These are phyloP conservation scores for Leishmania lainsoni DNA, from an alignment of 208 protist genomes.

Conservation along the genomic window DNA sequence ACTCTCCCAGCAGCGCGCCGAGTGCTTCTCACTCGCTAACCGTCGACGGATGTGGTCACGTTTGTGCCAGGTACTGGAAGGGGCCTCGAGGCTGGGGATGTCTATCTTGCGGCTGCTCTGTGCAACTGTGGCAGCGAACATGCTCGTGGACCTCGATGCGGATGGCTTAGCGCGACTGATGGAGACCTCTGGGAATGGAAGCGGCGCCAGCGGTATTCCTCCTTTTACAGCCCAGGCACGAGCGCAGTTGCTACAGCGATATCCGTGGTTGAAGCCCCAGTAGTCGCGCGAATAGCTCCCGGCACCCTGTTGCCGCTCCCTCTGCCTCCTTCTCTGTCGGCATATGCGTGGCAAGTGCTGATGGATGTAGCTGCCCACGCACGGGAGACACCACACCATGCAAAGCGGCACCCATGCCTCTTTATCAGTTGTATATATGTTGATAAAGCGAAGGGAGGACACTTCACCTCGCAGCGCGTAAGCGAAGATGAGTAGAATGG, in stretches of 20 bases:
- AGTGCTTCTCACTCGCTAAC: slow-evolving; percentile 17
- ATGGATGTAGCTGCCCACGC: not conserved
- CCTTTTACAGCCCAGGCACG: slow-evolving; percentile 49
- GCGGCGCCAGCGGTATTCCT: slow-evolving; percentile 12
- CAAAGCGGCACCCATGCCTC: not conserved
- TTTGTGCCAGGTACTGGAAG: slow-evolving; percentile 55
- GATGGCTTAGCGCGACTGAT: slow-evolving; percentile 38
- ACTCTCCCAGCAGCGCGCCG: slow-evolving; percentile 1
- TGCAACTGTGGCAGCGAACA: slow-evolving; percentile 55
- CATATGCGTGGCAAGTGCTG: not conserved
- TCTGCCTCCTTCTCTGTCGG: not conserved
- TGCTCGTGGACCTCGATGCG: slow-evolving; percentile 57
- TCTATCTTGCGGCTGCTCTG: slow-evolving; percentile 49
- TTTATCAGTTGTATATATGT: not conserved
- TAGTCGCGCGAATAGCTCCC: not conserved
- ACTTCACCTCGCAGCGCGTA: not conserved
- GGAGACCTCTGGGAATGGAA: not conserved
- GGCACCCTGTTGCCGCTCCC: not conserved
- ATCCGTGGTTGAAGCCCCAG: slow-evolving; percentile 27
- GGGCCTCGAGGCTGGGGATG: slow-evolving; percentile 49
- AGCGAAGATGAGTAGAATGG: not conserved
- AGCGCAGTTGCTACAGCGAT: slow-evolving; percentile 29
- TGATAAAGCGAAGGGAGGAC: not conserved
- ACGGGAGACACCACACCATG: not conserved
- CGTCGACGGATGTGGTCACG: slow-evolving; percentile 34